These are phyloP conservation scores for Colletotrichum tofieldiae DNA, from an alignment of 2,329 filamentous ascomycete species.

Conservation along the genomic window DNA sequence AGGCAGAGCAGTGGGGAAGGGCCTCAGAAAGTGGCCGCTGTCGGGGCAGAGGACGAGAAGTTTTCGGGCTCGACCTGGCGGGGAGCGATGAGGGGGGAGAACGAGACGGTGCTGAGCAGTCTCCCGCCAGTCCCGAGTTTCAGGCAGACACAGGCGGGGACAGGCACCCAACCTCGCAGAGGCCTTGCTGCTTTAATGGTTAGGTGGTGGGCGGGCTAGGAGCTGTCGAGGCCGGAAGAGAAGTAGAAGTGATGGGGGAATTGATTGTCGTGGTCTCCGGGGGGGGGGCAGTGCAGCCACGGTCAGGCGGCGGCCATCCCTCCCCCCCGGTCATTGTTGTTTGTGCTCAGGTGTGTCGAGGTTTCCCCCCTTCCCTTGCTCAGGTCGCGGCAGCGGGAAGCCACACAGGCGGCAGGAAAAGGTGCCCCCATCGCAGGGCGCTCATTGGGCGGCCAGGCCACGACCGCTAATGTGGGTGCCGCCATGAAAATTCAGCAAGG, in stretches of 20 bases:
- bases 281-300: constrained; percentile 16
- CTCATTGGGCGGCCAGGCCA: constrained; percentile 39
- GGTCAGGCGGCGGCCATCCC: background rate
- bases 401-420: constrained; percentile 4
- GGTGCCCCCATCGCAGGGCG: constrained; percentile 13
- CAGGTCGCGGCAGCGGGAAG: background rate
- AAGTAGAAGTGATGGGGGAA: background rate
- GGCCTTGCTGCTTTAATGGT: constrained; percentile 35
- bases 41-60: constrained; percentile 26
- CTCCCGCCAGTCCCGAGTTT: constrained; percentile 9
- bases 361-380: background rate
- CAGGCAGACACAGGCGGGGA: constrained; percentile 33
- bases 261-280: background rate
- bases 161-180: constrained; percentile 16
- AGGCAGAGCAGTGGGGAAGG: constrained; percentile 28
- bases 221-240: background rate
- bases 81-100: background rate
- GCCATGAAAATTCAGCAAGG: constrained; percentile 11
- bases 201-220: background rate
- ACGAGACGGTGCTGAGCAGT: background rate
- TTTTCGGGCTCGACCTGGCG: constrained; percentile 9
- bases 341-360: constrained; percentile 12
- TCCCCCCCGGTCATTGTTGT: constrained; percentile 22
- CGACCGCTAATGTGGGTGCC: constrained; percentile 41
- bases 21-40: constrained; percentile 30